Conservation (phyloP, 139 green algal species). For the Nannochloris sp. region DNA sequence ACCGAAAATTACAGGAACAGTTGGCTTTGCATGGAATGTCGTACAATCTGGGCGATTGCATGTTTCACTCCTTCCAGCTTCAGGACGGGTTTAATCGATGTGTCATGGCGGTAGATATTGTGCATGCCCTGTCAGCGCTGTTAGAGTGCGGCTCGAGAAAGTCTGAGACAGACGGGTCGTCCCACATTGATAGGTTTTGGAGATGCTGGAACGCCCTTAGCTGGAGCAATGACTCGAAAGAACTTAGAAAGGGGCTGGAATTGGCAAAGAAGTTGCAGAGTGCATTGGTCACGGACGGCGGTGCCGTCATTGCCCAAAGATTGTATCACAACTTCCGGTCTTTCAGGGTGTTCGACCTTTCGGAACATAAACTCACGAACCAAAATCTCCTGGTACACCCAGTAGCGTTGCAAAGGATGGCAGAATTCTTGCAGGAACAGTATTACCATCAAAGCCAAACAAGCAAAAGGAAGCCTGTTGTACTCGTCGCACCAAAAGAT, state of each 20-base stretch:
- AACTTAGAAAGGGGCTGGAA: constrained; percentile 39
- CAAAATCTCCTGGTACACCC: constrained; percentile 35
- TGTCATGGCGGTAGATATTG: constrained; percentile 42
- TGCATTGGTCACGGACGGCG: constrained; percentile 40
- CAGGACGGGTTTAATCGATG: constrained; percentile 29
- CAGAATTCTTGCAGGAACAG: constrained; percentile 42
- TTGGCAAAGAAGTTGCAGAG: constrained; percentile 48
- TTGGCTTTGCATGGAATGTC: constrained; percentile 26
- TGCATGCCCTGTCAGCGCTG: constrained; percentile 44
- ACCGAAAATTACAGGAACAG: constrained; percentile 22
- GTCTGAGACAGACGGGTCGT: background rate
- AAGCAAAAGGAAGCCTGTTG: constrained; percentile 24
- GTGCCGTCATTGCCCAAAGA: constrained; percentile 18
- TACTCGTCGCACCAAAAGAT: constrained; percentile 21
- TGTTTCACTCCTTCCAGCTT: constrained; percentile 38
- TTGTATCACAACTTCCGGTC: constrained; percentile 34
- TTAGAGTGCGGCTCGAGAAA: constrained; percentile 30
- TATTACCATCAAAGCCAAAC: constrained; percentile 21
- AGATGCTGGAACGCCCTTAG: constrained; percentile 26
- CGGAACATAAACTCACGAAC: constrained; percentile 27
- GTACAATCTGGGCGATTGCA: constrained; percentile 38
- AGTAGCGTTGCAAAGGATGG: constrained; percentile 40
- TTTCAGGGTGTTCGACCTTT: constrained; percentile 37
- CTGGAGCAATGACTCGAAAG: constrained; percentile 13
- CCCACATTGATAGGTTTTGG: constrained; percentile 7